A percentile compares a stretch with the other conserved stretches of the same genome.
Evolutionary conservation across 345 rosid genomes (phyloP).

Genomic region (Syzygium aromaticum): DNA sequence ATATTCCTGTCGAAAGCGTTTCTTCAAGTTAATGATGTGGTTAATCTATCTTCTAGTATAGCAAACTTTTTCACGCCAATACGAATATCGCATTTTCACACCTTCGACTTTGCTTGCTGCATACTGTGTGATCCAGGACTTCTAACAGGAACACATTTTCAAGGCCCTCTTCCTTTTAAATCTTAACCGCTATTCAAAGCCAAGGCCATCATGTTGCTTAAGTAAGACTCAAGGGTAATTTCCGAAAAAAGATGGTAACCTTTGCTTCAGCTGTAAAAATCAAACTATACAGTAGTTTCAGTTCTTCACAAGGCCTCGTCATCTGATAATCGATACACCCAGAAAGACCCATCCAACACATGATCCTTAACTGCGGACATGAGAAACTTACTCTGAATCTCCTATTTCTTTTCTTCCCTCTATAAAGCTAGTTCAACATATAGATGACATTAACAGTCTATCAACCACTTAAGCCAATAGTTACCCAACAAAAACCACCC

Average conservation of each 20-base stretch:
- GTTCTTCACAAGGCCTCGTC: background rate
- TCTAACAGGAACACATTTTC: background rate
- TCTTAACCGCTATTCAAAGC: background rate
- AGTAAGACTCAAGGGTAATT: background rate
- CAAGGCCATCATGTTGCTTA: background rate
- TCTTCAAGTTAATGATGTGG: background rate
- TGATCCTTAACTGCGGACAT: background rate
- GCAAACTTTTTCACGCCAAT: background rate
- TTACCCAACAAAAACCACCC: slow-evolving; percentile 65
- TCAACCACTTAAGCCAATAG: slow-evolving; percentile 46
- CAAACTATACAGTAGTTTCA: background rate
- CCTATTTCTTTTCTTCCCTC: background rate
- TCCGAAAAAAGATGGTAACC: background rate
- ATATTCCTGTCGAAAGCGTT: background rate
- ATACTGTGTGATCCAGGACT: background rate
- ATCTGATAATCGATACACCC: background rate
- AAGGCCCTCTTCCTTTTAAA: background rate
- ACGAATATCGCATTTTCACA: background rate
- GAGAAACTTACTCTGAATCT: background rate
- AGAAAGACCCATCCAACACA: background rate
- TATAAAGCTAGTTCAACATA: background rate
- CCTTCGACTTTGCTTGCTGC: background rate
- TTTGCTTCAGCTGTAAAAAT: background rate
- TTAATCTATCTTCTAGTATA: background rate
- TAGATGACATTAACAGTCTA: slow-evolving; percentile 32